A percentile compares a stretch with the other conserved stretches of the same genome.
These are phyloP conservation scores for Syzygium grande DNA, from an alignment of 345 rosid species.

Conservation along the genomic window DNA sequence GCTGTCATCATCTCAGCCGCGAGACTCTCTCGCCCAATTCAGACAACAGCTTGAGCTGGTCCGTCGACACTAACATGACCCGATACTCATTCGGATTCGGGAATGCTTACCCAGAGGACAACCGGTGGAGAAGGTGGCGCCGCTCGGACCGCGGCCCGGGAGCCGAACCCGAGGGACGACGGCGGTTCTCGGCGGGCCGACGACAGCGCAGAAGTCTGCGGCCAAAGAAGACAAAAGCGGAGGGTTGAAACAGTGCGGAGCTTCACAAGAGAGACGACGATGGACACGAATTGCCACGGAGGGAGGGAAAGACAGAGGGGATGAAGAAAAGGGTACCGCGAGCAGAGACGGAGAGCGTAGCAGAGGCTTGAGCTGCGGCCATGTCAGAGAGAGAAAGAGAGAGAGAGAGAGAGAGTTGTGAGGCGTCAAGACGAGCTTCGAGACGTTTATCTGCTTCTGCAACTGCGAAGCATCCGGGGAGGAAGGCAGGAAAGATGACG, in stretches of 20 bases:
- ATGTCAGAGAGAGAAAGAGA: background rate
- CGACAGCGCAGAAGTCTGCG: conserved; percentile 28
- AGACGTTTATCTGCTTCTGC: background rate
- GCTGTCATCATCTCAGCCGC: background rate
- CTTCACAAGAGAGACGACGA: background rate
- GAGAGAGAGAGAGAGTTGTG: background rate
- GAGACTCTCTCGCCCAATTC: background rate
- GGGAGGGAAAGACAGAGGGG: background rate
- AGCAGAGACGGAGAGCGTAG: conserved; percentile 40
- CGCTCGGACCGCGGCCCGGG: conserved; percentile 19
- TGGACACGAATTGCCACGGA: background rate
- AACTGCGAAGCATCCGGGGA: background rate
- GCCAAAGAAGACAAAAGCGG: background rate
- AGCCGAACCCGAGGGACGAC: conserved; percentile 4
- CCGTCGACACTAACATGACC: background rate
- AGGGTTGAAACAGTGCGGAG: background rate
- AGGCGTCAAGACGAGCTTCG: background rate
- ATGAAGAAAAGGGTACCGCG: conserved; percentile 18
- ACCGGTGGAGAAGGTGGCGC: conserved; percentile 51
- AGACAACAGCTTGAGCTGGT: background rate
- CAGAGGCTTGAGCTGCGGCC: conserved; percentile 61
- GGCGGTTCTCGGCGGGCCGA: conserved; percentile 10
- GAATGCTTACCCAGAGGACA: conserved; percentile 46
- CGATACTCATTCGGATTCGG: background rate
- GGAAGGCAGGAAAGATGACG: background rate